These are phyloP conservation scores for Recurvomyces mirabilis DNA, from an alignment of 495 filamentous ascomycete species.

Conservation along the genomic window DNA sequence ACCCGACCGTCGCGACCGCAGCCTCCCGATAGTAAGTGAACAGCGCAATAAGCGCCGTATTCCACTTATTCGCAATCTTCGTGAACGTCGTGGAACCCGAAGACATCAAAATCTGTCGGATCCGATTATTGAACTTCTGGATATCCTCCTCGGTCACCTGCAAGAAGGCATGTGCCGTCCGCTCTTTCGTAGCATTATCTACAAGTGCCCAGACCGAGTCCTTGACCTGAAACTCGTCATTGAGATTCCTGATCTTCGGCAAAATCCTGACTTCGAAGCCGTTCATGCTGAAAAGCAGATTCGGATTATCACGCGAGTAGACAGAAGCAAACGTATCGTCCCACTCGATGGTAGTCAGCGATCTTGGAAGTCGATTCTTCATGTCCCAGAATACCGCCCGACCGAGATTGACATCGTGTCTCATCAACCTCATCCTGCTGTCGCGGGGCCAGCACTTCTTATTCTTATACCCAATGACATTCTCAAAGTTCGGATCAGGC, in stretches of 20 bases:
- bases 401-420: slow-evolving; percentile 97
- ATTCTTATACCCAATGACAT: slow-evolving; percentile 96
- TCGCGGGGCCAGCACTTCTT: slow-evolving; percentile 99
- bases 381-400: slow-evolving; percentile 98
- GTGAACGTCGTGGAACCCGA: slow-evolving; percentile 98
- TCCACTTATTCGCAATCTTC: slow-evolving; percentile 99
- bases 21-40: slow-evolving; percentile 99
- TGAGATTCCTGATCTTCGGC: slow-evolving; percentile 88
- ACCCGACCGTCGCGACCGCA: slow-evolving; percentile 89
- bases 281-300: slow-evolving; percentile 93
- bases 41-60: slow-evolving; percentile 92
- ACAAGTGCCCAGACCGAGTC: slow-evolving; percentile 97
- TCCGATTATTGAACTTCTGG: slow-evolving; percentile 98
- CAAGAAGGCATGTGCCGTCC: slow-evolving; percentile 94
- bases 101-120: slow-evolving; percentile 97
- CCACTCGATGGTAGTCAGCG: slow-evolving; percentile 96
- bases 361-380: slow-evolving; percentile 91
- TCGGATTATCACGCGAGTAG: slow-evolving; percentile 97
- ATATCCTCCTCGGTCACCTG: slow-evolving; percentile 98
- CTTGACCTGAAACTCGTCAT: slow-evolving; percentile 93
- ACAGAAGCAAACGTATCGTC: slow-evolving; percentile 99
- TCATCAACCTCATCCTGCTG: slow-evolving; percentile 95
- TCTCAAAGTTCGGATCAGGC: slow-evolving; percentile 98
- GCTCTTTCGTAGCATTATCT: slow-evolving; percentile 90
- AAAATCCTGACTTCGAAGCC: slow-evolving; percentile 97